Evolutionary conservation across 2,329 filamentous ascomycete genomes (phyloP).

Genomic region (Trichoderma arundinaceum): DNA sequence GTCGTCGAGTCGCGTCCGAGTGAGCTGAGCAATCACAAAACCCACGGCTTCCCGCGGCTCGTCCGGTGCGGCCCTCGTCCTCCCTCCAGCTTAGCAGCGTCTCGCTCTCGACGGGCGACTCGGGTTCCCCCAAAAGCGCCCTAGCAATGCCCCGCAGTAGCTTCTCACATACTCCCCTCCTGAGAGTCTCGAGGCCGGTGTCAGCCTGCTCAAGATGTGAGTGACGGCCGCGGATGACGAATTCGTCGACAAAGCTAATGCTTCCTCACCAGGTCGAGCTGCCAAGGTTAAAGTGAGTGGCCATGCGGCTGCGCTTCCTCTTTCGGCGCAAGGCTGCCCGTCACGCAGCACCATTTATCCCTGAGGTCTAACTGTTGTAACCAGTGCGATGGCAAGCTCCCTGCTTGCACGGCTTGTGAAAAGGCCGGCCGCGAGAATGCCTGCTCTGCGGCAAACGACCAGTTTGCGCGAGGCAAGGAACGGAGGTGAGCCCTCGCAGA

Average conservation of each 20-base stretch:
- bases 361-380: constrained; percentile 3
- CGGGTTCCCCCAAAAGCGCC: constrained; percentile 16
- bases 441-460: constrained; percentile 93
- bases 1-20: neutral
- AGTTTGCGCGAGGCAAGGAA: constrained; percentile 94
- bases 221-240: constrained; percentile 34
- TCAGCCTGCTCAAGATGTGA: constrained; percentile 79
- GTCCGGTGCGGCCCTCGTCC: neutral
- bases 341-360: neutral
- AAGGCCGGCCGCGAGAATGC: constrained; percentile 84
- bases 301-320: constrained; percentile 6
- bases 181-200: constrained; percentile 78
- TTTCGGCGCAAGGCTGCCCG: neutral
- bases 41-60: neutral
- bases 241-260: constrained; percentile 24
- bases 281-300: constrained; percentile 83
- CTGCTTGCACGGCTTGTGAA: constrained; percentile 93
- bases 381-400: constrained; percentile 91
- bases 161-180: constrained; percentile 61
- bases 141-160: constrained; percentile 53
- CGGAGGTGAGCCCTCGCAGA: constrained; percentile 63
- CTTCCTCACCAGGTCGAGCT: constrained; percentile 64
- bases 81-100: constrained; percentile 6
- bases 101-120: constrained; percentile 8
- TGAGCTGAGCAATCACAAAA: constrained; percentile 13